Conservation (phyloP, 306 rosid genomes). For the Cucurbita pepo region DNA sequence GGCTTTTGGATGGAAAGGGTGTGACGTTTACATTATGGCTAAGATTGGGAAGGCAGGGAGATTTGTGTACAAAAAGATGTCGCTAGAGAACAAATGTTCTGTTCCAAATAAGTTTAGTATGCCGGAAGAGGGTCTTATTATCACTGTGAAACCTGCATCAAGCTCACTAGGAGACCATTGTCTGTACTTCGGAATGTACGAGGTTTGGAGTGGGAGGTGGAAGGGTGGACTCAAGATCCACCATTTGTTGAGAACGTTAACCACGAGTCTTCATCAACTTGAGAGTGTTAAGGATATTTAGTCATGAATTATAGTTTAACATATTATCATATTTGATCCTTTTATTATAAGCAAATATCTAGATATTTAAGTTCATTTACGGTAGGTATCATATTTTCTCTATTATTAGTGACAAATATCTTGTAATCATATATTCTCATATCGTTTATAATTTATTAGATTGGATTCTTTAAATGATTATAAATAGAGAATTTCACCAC, state of each 20-base stretch:
- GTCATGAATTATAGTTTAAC: too few species aligned
- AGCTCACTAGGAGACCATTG: rapidly evolving
- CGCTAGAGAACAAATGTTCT: neutral
- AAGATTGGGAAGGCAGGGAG: conserved; percentile 40
- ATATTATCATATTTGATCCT: too few species aligned
- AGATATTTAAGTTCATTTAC: too few species aligned
- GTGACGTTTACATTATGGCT: conserved; percentile 48
- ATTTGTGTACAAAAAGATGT: conserved; percentile 4
- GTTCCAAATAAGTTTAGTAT: neutral
- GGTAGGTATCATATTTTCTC: too few species aligned
- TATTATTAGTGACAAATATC: too few species aligned
- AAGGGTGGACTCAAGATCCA: conserved; percentile 57
- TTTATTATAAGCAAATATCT: too few species aligned
- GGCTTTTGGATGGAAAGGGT: conserved; percentile 52
- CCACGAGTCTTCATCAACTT: neutral
- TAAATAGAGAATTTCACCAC: too few species aligned
- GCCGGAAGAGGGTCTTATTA: neutral
- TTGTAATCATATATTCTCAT: too few species aligned
- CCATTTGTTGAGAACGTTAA: neutral
- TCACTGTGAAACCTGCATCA: neutral
- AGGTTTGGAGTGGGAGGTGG: conserved; percentile 88
- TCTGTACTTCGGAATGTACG: conserved; percentile 65
- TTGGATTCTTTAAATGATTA: too few species aligned
- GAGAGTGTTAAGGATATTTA: too few species aligned
- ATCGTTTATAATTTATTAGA: too few species aligned